Evolutionary conservation across 2,329 filamentous ascomycete genomes (phyloP), one percentile per base, ranked within the genome.

Genomic region (Knufia petricola): DNA sequence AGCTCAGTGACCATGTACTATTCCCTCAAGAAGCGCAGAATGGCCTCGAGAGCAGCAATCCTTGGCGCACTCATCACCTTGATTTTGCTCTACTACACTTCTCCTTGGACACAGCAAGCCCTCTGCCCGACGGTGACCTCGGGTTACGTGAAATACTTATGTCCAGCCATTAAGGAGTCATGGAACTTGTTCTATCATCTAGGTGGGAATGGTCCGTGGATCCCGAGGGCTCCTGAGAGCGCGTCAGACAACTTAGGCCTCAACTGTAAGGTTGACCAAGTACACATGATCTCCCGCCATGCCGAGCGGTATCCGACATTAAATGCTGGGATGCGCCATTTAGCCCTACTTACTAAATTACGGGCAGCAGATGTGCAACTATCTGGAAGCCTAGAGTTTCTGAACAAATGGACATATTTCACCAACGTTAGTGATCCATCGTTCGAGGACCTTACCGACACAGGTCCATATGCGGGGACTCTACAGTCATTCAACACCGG

Each of bases 281-380:
- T 78, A n/a, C 76, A 79, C 60, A 74, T 79, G 75, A 72, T 79
- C 65, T 74, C 76, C 17, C 69, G 77, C 34, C 77, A 80, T 63
- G 73, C 66, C 19, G 77, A 78, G 58, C 65, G 77, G 57, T 79
- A 77, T 61, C 76, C 77, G 1, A 79, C 76, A 0, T 60, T 59
- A 30, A 68, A 63, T 51, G 70, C 72, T 34, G 76, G 74, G 23
- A 61, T 56, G 41, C 68, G 76, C 75, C 66, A 47, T 72, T 71
- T 44, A 34, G 28, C 37, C 42, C 45, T 50, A 42, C 24, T 48
- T 9, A n/a, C 23, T 13, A 24, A 69, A 15, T 67, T 79, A 40
- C 68, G 69, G 40, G 56, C 61, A 13, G 60, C 65, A 23, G 64
- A 66, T 13, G 59, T 67, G 13, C 59, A 58, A 0, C 62, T 78